phyloP scores from a whole-genome alignment of 768 basidiomycete species.

The Sporobolomyces pararoseus region DNA sequence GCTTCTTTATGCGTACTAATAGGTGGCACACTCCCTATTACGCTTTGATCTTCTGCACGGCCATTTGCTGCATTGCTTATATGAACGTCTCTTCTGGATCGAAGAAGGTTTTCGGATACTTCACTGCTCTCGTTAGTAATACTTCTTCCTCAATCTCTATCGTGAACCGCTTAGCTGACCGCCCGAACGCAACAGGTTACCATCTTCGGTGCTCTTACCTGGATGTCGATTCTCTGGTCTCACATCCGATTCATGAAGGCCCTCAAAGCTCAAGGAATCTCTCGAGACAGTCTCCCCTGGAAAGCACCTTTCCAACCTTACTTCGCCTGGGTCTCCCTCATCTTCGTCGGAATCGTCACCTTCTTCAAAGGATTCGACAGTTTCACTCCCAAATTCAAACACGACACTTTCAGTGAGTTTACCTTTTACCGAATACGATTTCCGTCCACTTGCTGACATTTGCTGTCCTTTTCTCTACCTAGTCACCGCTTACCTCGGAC shows the following conservation, averaged over 20 bases:
- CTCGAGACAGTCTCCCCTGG: conserved; percentile 52
- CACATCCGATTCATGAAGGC: conserved; percentile 48
- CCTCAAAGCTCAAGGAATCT: conserved; percentile 52
- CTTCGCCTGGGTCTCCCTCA: conserved; percentile 8
- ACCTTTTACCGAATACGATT: conserved; percentile 56
- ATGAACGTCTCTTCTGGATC: conserved; percentile 44
- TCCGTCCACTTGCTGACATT: neutral
- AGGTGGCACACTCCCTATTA: conserved; percentile 46
- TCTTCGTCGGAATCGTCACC: conserved; percentile 40
- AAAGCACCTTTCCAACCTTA: conserved; percentile 56
- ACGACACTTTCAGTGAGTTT: conserved; percentile 55
- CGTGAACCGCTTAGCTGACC: neutral
- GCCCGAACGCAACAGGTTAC: neutral
- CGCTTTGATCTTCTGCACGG: conserved; percentile 45
- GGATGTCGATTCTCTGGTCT: conserved; percentile 71
- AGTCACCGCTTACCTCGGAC: conserved; percentile 8
- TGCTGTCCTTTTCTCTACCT: conserved; percentile 32
- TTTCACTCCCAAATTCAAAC: conserved; percentile 30
- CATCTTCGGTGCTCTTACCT: conserved; percentile 55
- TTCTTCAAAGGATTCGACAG: conserved; percentile 45
- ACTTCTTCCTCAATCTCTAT: neutral
- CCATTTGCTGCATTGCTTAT: conserved; percentile 49
- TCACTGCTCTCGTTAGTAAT: conserved; percentile 46
- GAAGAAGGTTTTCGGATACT: conserved; percentile 49
- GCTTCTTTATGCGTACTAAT: conserved; percentile 49